Base-by-base conservation (phyloP, 495 filamentous ascomycete genomes). In the Platismatia glauca region DNA sequence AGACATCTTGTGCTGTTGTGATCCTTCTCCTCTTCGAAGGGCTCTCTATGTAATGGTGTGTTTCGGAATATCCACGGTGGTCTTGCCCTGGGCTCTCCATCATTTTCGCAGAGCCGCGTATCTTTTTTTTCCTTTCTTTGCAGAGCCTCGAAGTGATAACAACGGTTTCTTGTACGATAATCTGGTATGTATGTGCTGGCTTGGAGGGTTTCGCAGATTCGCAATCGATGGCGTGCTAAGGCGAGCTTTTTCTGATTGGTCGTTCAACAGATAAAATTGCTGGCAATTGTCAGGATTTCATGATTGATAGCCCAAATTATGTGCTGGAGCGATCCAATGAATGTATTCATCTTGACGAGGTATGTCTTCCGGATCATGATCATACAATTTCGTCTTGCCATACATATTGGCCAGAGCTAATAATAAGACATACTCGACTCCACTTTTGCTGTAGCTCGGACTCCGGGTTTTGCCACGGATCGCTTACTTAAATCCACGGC, bases 161-260 rank as follows among this genome's bases (percentile, higher is more conserved):
- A 57, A 27, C 12, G 38, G 29, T 24, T 5, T 16, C n/a, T 46
- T 38, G 11, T 35, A 63, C 20, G 6, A 38, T 34, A 0, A 2
- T 27, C 5, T 3, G 1, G 33, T 33, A 5, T 35, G 53, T 37
- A 34, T 59, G 27, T n/a, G 44, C 34, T 41, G 56, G 61, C 39
- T 33, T 55, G 61, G 55, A 58, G 34, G 39, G 34, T 44, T 50
- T 50, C 61, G 55, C 39, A 37, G 22, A 50, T 60, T 69, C 64
- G 67, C 65, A 64, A 67, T 67, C 67, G 67, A 67, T 69, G 61
- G 65, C 67, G 67, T 69, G 67, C 65, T 53, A 57, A 50, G 61
- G 41, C 27, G 59, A 66, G 22, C 18, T 62, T 44, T 29, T 52
- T 6, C 37, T n/a, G 57, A 35, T 18, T 59, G 27, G 39, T 56